Percentiles rank a stretch among this genome's conserved stretches.
Conservation (phyloP, 2,329 filamentous ascomycete species). For the Pseudogymnoascus sp. region DNA sequence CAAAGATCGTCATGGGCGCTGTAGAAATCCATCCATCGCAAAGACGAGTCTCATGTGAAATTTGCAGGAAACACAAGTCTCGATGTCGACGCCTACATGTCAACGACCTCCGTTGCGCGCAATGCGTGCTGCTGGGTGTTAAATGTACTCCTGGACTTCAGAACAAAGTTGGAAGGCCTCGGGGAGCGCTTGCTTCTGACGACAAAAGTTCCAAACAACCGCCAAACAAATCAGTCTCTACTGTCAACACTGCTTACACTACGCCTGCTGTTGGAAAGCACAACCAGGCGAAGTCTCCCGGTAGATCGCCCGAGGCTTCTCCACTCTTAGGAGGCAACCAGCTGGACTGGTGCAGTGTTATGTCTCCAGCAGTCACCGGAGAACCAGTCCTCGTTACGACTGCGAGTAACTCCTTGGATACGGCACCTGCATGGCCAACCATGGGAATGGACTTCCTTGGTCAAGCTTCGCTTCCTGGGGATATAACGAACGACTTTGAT, state of each 20-base stretch:
- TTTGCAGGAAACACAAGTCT: background rate
- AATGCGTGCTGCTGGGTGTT: background rate
- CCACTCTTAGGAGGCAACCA: background rate
- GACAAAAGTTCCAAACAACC: background rate
- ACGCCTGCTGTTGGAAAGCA: background rate
- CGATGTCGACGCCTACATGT: constrained; percentile 1
- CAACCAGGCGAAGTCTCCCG: background rate
- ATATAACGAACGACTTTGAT: background rate
- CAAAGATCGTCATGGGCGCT: background rate
- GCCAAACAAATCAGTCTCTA: background rate
- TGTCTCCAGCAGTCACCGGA: background rate
- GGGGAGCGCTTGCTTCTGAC: background rate
- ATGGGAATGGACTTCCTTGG: background rate
- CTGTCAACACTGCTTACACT: background rate
- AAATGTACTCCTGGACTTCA: background rate
- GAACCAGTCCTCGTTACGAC: background rate
- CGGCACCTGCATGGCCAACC: background rate
- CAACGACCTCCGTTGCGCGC: background rate
- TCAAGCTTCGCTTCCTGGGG: background rate
- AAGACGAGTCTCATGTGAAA: background rate
- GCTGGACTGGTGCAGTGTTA: background rate
- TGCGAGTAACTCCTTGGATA: background rate
- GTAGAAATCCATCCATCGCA: background rate
- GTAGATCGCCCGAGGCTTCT: background rate
- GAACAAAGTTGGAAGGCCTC: background rate